Evolutionary conservation across 331 rosid genomes (phyloP), one percentile per base, ranked within the genome.

Genomic region (Prunus yedoensis): DNA sequence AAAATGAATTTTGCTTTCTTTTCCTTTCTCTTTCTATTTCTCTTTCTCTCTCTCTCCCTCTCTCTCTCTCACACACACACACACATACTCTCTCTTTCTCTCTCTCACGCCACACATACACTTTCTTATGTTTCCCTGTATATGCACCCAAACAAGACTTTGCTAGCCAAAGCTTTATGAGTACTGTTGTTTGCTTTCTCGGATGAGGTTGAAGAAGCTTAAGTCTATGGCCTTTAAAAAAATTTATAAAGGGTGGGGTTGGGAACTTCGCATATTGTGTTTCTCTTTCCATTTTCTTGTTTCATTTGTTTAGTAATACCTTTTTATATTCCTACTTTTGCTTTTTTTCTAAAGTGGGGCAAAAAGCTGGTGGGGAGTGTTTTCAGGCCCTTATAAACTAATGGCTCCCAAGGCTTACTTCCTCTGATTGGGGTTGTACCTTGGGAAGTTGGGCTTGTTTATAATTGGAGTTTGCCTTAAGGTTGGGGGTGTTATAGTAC

Each of bases 261-360:
- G 81, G 69, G 81, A 69, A 89, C 89, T 84, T 81, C 86, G 89
- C 87, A 83, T 74, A 79, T 80, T 86, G 56, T 68, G 80, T 85
- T 74, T 83, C 74, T 76, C 74, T 76, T 84, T 75, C 51, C 66
- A 66, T 81, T 79, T 73, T 79, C 71, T 65, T 43, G 64, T 52
- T 80, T 83, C 85, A 83, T 73, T 83, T 77, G 64, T 84, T 91
- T 85, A 77, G 76, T 71, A 76, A 67, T 71, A 80, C 87, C 58
- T 79, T 82, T 81, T 84, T 87, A 35, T 69, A 68, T 87, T 83
- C 80, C 60, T 68, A 74, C 90, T 90, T 88, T 88, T 75, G 73
- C 92, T 85, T 85, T 91, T 91, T 66, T 78, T 52, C 80, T 80
- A 89, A 86, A 89, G 93, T 87, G 83, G 86, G 78, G 74, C 72